Percentiles rank a stretch among this genome's conserved stretches.
Conservation (phyloP, 306 rosid species). For the Inga leiocalycina region DNA sequence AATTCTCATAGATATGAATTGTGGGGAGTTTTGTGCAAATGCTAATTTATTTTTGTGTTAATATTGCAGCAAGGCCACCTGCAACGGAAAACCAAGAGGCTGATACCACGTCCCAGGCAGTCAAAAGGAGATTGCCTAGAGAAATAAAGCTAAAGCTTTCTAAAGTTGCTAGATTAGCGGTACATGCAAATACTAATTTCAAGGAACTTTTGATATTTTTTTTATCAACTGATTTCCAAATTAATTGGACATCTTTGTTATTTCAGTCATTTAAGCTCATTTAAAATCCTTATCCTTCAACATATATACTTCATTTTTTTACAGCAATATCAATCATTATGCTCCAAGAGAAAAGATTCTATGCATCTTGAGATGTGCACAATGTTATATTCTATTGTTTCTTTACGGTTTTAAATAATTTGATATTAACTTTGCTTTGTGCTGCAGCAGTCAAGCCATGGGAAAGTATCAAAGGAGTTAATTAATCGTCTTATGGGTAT, state of each 20-base stretch:
- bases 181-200: conserved; percentile 37
- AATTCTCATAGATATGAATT: conserved; percentile 29
- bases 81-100: conserved; percentile 78
- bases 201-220: not conserved
- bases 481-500: conserved; percentile 91
- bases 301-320: not conserved
- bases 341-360: not conserved
- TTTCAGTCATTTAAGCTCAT: not conserved
- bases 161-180: conserved; percentile 98
- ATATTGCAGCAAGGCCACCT: conserved; percentile 91
- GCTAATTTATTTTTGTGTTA: conserved; percentile 29
- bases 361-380: conserved; percentile 16
- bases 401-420: conserved; percentile 19
- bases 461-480: conserved; percentile 86
- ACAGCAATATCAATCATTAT: not conserved
- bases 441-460: conserved; percentile 90
- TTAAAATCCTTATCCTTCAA: not conserved
- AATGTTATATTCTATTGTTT: not conserved
- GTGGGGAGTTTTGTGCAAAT: conserved; percentile 29
- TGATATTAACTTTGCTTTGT: conserved; percentile 34
- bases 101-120: conserved; percentile 71
- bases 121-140: conserved; percentile 96
- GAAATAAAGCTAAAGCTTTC: conserved; percentile 96
- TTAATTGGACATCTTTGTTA: not conserved
- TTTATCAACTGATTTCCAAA: not conserved